Evolutionary conservation across 768 basidiomycete species (phyloP).

Genomic region (Leccinum rimulosum): DNA sequence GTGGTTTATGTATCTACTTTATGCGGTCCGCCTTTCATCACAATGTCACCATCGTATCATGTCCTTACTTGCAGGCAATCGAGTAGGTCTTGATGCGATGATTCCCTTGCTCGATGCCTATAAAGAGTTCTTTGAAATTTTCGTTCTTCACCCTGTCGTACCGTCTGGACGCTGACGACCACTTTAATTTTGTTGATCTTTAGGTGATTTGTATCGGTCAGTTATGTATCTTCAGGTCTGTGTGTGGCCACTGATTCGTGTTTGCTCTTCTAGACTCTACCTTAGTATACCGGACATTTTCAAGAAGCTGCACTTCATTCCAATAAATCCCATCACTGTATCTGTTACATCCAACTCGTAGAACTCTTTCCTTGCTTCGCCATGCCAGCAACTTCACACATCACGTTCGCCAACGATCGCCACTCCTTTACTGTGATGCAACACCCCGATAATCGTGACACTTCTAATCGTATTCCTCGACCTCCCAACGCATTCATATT

Average conservation of each 20-base stretch:
- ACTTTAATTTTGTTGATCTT: slow-evolving; percentile 2
- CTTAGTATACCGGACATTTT: neutral
- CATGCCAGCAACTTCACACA: slow-evolving; percentile 11
- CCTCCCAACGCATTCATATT: slow-evolving; percentile 60
- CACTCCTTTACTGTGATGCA: slow-evolving; percentile 5
- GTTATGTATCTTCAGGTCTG: neutral
- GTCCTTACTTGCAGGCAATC: slow-evolving; percentile 1
- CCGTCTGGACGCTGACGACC: slow-evolving; percentile 13
- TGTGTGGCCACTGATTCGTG: neutral
- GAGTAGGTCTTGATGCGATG: neutral
- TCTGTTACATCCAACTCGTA: neutral
- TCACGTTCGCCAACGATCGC: neutral
- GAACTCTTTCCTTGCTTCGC: neutral
- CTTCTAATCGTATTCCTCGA: slow-evolving; percentile 39
- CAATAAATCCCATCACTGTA: neutral
- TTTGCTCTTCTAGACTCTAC: neutral
- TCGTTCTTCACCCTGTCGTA: slow-evolving; percentile 3
- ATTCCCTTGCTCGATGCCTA: slow-evolving; percentile 4
- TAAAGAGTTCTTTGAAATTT: slow-evolving; percentile 13
- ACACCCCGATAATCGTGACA: neutral
- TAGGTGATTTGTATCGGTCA: slow-evolving; percentile 8
- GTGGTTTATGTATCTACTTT: slow-evolving; percentile 19
- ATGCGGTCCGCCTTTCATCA: slow-evolving; percentile 20
- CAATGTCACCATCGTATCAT: slow-evolving; percentile 12
- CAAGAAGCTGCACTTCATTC: slow-evolving; percentile 1